Conservation (phyloP, 1,284 basidiomycete species). For the Sutorius eximius region DNA sequence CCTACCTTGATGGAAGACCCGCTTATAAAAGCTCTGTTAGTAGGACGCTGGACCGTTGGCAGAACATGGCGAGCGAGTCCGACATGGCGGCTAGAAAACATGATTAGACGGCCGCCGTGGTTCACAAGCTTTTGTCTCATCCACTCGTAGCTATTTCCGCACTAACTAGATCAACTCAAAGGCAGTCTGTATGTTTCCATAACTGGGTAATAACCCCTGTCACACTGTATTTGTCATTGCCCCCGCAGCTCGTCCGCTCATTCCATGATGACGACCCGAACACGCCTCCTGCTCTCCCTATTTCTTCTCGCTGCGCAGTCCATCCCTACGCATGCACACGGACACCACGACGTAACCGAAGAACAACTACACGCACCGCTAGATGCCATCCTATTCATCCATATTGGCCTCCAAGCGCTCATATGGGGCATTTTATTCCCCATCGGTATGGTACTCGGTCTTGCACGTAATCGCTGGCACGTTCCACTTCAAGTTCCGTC, state of each 20-base stretch:
- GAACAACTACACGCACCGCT: conserved; percentile 68
- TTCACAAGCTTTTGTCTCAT: too few species aligned
- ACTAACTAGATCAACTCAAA: too few species aligned
- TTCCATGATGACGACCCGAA: conserved; percentile 2
- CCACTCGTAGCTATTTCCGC: too few species aligned
- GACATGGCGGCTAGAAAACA: conserved; percentile 9
- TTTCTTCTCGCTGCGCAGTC: conserved; percentile 10
- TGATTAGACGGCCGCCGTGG: not conserved
- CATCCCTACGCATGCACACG: conserved; percentile 46
- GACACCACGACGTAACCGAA: conserved; percentile 61
- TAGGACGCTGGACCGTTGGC: not conserved
- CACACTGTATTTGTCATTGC: not conserved
- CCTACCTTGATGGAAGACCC: conserved; percentile 33
- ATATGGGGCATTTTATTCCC: conserved; percentile 87
- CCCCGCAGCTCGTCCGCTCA: not conserved
- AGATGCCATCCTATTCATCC: conserved; percentile 77
- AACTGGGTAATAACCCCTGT: not conserved
- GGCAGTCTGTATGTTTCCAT: too few species aligned
- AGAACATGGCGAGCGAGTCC: conserved; percentile 1
- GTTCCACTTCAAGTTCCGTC: conserved; percentile 74
- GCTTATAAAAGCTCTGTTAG: conserved; percentile 15
- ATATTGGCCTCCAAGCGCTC: conserved; percentile 71
- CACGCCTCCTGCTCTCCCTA: conserved; percentile 3
- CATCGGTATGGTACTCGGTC: conserved; percentile 83
- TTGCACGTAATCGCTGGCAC: conserved; percentile 80